Evolutionary conservation across 2,329 filamentous ascomycete genomes (phyloP).

Genomic region (Colletotrichum sp.): DNA sequence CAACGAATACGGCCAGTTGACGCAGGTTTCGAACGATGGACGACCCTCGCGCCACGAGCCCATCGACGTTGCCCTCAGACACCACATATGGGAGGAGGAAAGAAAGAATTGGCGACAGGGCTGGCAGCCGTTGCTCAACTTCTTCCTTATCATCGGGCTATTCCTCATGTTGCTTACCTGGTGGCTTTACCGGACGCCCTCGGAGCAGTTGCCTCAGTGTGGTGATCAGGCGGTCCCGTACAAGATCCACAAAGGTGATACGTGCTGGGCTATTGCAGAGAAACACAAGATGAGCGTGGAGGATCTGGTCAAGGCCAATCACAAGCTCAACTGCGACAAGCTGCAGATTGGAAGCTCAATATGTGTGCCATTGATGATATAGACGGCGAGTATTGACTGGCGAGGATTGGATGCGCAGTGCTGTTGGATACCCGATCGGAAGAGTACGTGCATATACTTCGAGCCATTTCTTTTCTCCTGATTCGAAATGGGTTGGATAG

Average conservation of each 20-base stretch:
- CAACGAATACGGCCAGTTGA: conserved; percentile 52
- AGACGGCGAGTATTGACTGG: background rate
- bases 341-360: conserved; percentile 46
- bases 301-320: conserved; percentile 50
- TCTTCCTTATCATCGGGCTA: conserved; percentile 58
- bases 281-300: conserved; percentile 46
- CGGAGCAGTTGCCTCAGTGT: conserved; percentile 8
- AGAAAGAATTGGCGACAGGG: conserved; percentile 55
- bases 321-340: conserved; percentile 51
- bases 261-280: conserved; percentile 58
- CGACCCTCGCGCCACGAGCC: conserved; percentile 31
- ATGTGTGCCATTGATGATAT: conserved; percentile 43
- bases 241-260: conserved; percentile 50
- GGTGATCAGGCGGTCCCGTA: conserved; percentile 31
- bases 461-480: background rate
- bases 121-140: conserved; percentile 62
- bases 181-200: conserved; percentile 44
- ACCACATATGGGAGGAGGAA: conserved; percentile 12
- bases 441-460: background rate
- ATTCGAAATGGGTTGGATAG: background rate
- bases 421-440: background rate
- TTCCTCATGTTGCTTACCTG: conserved; percentile 56
- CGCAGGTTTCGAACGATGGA: conserved; percentile 38
- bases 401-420: background rate
- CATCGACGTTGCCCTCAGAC: conserved; percentile 28